Evolutionary conservation across 805 yeast species (phyloP), one percentile per base, ranked within the genome.

Genomic region (Blastobotrys muscicola): DNA sequence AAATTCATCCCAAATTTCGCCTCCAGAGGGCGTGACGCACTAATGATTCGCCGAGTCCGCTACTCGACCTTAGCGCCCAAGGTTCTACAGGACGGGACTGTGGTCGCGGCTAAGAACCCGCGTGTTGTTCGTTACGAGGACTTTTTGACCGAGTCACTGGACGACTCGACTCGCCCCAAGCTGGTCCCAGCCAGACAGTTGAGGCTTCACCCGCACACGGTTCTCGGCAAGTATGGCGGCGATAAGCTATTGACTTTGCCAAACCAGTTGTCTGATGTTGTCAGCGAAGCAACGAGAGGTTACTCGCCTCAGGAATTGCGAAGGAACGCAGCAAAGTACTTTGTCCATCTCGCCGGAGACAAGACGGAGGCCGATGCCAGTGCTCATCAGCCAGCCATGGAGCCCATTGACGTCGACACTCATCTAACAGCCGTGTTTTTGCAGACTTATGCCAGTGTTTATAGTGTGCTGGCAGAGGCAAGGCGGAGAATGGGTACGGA

Each of bases 401-500:
- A 48, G 4, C 13, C 47, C 3, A 38, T 53, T 2, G 65, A 58
- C 26, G 82, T 82, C 1, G 95, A 89, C 59, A 77, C 92, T 2
- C 82, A 82, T 47, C 77, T 90, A 33, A 89, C 85, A 0, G 80
- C 89, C 0, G 70, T 82, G 8, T 86, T 90, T 55, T 66, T 84
- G 2, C 95, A 85, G 54, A 83, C 85, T 55, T 90, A 85, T 57
- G 83, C 86, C 1, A 73, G 85, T 10, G 60, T 78, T 2, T 69
- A 69, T 42, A 84, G 80, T 49, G 84, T 80, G 0, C 62, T 92
- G 33, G 57, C 59, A 23, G 97, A 90, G 52, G 63, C 87, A 31
- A 69, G 75, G 50, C 68, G 69, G 36, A 67, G 89, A 34, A 59
- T 71, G 14, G 62, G 57, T 5, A 66, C 65, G 0, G 39, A 49